Conservation (phyloP, 306 rosid genomes). For the Acacia acuminata region DNA sequence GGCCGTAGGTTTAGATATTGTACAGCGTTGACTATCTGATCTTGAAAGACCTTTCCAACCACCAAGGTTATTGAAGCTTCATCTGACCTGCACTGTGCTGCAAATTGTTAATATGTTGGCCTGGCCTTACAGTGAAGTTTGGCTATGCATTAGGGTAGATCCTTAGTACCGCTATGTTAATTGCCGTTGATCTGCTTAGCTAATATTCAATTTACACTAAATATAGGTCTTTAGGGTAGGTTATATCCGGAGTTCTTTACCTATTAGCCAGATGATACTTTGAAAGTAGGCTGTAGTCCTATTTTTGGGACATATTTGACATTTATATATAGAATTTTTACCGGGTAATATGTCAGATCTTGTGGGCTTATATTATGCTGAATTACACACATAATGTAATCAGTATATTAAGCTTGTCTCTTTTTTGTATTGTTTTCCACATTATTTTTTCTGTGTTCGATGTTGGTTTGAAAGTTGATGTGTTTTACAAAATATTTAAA, state of each 20-base stretch:
- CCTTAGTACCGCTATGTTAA: constrained; percentile 12
- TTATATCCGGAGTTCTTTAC: not conserved
- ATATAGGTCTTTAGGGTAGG: constrained; percentile 10
- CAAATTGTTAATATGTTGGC: constrained; percentile 28
- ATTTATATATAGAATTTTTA: constrained; percentile 11
- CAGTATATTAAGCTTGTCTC: not conserved
- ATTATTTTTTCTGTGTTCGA: not conserved
- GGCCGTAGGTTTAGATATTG: constrained; percentile 49
- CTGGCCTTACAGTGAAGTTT: constrained; percentile 25
- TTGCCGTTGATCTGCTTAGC: constrained; percentile 8
- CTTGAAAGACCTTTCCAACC: constrained; percentile 31
- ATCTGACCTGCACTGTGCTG: constrained; percentile 21
- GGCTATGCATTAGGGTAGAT: constrained; percentile 6
- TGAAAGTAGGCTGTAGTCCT: constrained; percentile 7
- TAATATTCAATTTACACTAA: constrained; percentile 1
- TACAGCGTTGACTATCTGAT: constrained; percentile 48
- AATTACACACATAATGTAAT: not conserved
- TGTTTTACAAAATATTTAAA: not conserved
- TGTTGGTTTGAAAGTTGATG: not conserved
- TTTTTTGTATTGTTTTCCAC: not conserved
- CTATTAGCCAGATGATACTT: not conserved
- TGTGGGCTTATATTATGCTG: not conserved
- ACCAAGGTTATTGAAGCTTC: constrained; percentile 27
- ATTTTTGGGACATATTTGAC: constrained; percentile 10
- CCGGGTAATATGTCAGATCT: not conserved